Evolutionary conservation across 148 eudicot species (phyloP).

Genomic region (Rheum nobile): DNA sequence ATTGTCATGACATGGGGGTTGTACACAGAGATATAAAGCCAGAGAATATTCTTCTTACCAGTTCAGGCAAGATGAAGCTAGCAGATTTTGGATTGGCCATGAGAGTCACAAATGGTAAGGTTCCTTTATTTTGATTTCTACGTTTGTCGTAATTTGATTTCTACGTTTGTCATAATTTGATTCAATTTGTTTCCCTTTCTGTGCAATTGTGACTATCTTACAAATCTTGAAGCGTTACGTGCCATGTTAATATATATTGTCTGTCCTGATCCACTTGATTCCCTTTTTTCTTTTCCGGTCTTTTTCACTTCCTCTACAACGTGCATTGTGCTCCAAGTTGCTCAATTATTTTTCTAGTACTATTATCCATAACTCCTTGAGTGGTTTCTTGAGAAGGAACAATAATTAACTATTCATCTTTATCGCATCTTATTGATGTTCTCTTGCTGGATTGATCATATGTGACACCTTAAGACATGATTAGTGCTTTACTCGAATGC

Average conservation of each 20-base stretch:
- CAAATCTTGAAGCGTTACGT: background rate
- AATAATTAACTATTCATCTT: background rate
- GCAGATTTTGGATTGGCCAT: conserved; percentile 90
- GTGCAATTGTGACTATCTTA: background rate
- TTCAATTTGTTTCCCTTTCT: background rate
- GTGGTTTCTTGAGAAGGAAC: background rate
- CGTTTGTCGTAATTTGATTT: background rate
- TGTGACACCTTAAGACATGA: background rate
- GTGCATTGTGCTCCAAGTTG: background rate
- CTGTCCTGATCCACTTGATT: background rate
- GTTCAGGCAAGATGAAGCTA: conserved; percentile 64
- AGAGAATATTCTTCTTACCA: conserved; percentile 65
- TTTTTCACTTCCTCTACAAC: background rate
- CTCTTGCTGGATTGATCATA: background rate
- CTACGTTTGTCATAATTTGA: background rate
- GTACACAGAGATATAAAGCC: conserved; percentile 90
- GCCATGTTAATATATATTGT: background rate
- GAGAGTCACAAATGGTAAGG: conserved; percentile 64
- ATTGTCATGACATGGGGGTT: conserved; percentile 95
- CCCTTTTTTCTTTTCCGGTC: background rate
- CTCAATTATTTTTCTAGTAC: background rate
- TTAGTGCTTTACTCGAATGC: background rate
- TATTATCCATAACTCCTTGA: background rate
- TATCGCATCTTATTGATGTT: background rate
- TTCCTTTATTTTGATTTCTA: background rate